phyloP scores from a whole-genome alignment of 106 monocot species.

The Posidonia australis region DNA sequence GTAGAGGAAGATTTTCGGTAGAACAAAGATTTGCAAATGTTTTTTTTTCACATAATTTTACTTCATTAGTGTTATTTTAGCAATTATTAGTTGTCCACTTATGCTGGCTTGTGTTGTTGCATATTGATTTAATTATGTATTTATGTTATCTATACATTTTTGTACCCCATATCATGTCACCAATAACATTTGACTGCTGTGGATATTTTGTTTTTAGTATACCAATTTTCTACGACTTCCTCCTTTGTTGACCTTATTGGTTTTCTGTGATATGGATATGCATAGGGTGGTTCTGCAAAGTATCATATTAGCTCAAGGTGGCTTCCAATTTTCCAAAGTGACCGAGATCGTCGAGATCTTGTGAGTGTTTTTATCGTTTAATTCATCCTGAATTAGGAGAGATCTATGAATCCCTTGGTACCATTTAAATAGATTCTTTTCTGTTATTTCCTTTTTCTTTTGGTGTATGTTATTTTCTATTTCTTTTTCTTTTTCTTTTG shows the following conservation, averaged over 20 bases:
- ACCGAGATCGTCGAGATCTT: constrained; percentile 95
- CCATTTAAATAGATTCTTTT: neutral
- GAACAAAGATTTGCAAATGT: no score
- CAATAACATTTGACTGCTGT: no score
- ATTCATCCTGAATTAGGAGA: neutral
- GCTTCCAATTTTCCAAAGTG: constrained; percentile 85
- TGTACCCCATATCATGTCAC: no score
- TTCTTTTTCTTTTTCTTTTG: neutral
- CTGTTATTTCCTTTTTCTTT: neutral
- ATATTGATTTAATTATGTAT: no score
- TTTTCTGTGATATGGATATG: constrained; percentile 16
- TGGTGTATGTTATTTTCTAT: no score
- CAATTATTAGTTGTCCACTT: no score
- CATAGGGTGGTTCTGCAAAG: constrained; percentile 82
- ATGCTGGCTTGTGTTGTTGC: no score
- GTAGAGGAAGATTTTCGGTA: no score
- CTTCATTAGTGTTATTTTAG: no score
- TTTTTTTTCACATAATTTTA: no score
- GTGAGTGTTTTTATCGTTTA: constrained; percentile 40
- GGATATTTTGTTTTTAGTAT: neutral
- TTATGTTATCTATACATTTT: no score
- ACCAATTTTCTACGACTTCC: neutral
- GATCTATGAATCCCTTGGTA: neutral
- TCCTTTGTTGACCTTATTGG: constrained; percentile 1
- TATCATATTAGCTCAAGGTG: constrained; percentile 84